These are phyloP conservation scores for Asterionellopsis glacialis DNA, from an alignment of 108 stramenopile genomes.

Conservation along the genomic window DNA sequence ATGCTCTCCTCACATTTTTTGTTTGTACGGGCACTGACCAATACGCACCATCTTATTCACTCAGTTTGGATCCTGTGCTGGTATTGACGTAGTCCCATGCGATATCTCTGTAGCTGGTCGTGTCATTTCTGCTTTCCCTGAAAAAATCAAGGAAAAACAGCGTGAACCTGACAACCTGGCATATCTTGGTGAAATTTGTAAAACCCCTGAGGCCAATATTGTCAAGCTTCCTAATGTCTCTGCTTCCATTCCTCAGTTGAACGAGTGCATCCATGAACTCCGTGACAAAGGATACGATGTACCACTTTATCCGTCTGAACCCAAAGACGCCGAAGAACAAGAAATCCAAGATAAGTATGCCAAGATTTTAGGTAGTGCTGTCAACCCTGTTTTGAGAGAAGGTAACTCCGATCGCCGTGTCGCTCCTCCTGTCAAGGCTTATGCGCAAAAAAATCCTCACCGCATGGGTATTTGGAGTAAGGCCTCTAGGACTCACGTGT, in stretches of 20 bases:
- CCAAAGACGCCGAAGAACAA: conserved; percentile 56
- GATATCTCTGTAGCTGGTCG: conserved; percentile 86
- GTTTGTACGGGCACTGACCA: neutral
- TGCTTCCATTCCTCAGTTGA: conserved; percentile 86
- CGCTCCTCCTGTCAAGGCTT: conserved; percentile 88
- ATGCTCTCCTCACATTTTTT: neutral
- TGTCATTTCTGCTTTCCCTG: conserved; percentile 83
- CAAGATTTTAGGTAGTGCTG: conserved; percentile 81
- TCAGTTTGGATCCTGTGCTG: conserved; percentile 62
- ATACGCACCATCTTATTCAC: neutral
- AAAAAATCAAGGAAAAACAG: conserved; percentile 64
- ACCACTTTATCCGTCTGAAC: conserved; percentile 83
- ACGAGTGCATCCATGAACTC: conserved; percentile 84
- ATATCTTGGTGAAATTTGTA: conserved; percentile 78
- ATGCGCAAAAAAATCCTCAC: conserved; percentile 93
- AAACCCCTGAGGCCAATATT: conserved; percentile 72
- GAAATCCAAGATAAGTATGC: conserved; percentile 68
- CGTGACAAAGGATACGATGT: conserved; percentile 90
- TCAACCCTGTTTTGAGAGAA: conserved; percentile 91
- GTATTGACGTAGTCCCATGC: conserved; percentile 74
- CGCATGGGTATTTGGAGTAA: conserved; percentile 89
- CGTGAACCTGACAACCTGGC: conserved; percentile 84
- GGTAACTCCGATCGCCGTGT: conserved; percentile 92
- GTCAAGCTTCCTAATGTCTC: conserved; percentile 83
- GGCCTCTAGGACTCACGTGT: conserved; percentile 82